Percentiles rank a stretch among this genome's conserved stretches.
These are phyloP conservation scores for Yarrowia sp. DNA, from an alignment of 805 yeast species.

Conservation along the genomic window DNA sequence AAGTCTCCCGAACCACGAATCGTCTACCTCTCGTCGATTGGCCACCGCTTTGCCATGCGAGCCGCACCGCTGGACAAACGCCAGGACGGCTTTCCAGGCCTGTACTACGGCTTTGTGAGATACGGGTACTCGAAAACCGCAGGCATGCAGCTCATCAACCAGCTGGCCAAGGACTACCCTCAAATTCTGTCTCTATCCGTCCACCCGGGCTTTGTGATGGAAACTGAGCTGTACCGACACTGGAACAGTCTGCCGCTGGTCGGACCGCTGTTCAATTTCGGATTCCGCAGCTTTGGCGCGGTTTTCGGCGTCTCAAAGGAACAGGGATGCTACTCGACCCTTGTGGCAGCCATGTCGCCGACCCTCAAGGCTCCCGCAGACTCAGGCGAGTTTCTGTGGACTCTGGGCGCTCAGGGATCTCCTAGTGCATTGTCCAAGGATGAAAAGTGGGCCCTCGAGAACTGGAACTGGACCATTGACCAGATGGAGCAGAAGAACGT, in stretches of 20 bases:
- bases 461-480: slow-evolving; percentile 81
- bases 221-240: slow-evolving; percentile 74
- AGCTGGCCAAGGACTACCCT: slow-evolving; percentile 71
- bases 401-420: slow-evolving; percentile 62
- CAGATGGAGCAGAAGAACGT: slow-evolving; percentile 51
- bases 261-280: slow-evolving; percentile 76
- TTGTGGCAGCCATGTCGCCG: slow-evolving; percentile 67
- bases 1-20: slow-evolving; percentile 56
- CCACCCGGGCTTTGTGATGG: slow-evolving; percentile 89
- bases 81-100: slow-evolving; percentile 67
- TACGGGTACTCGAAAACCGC: slow-evolving; percentile 80
- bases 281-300: slow-evolving; percentile 71
- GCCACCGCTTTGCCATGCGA: slow-evolving; percentile 61
- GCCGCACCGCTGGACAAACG: slow-evolving; percentile 58
- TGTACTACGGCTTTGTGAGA: slow-evolving; percentile 76
- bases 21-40: slow-evolving; percentile 68
- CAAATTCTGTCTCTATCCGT: slow-evolving; percentile 67
- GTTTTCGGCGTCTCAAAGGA: slow-evolving; percentile 75
- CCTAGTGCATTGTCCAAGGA: slow-evolving; percentile 68
- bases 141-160: slow-evolving; percentile 73
- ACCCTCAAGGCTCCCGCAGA: slow-evolving; percentile 53
- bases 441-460: slow-evolving; percentile 66
- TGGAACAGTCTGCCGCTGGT: slow-evolving; percentile 80
- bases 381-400: slow-evolving; percentile 72
- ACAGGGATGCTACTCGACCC: slow-evolving; percentile 70